These are phyloP conservation scores for Pseudoperonospora humuli DNA, from an alignment of 352 stramenopile genomes.

Conservation along the genomic window DNA sequence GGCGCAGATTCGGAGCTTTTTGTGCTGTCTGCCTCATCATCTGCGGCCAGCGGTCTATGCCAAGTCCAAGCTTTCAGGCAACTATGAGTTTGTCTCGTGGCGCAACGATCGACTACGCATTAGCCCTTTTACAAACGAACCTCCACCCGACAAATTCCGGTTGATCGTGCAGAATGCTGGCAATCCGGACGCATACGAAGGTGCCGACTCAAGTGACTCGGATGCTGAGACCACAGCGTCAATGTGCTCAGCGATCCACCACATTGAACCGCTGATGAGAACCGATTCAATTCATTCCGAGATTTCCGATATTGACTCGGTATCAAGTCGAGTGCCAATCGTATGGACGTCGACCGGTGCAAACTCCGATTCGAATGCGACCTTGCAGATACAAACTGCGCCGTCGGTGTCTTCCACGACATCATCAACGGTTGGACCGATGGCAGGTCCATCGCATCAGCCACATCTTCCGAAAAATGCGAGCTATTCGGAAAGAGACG, in stretches of 20 bases:
- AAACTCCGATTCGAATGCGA: constrained; percentile 28
- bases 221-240: constrained; percentile 30
- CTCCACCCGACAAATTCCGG: constrained; percentile 17
- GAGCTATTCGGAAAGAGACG: constrained; percentile 46
- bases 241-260: constrained; percentile 28
- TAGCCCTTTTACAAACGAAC: constrained; percentile 2
- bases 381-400: constrained; percentile 13
- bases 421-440: constrained; percentile 21
- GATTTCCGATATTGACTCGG: constrained; percentile 56
- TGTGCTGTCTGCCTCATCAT: constrained; percentile 46
- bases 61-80: constrained; percentile 23
- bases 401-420: constrained; percentile 27
- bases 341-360: constrained; percentile 30
- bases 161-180: constrained; percentile 21
- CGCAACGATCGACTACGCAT: constrained; percentile 4
- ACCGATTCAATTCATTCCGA: constrained; percentile 67
- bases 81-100: constrained; percentile 19
- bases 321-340: constrained; percentile 29
- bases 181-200: constrained; percentile 11
- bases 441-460: constrained; percentile 12
- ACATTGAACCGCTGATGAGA: constrained; percentile 33
- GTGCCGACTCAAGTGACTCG: constrained; percentile 25
- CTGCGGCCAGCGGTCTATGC: constrained; percentile 40
- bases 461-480: constrained; percentile 11
- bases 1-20: constrained; percentile 41